A percentile compares a stretch with the other conserved stretches of the same genome.
Evolutionary conservation across 805 yeast species (phyloP).

Genomic region (Candida manassasensis): DNA sequence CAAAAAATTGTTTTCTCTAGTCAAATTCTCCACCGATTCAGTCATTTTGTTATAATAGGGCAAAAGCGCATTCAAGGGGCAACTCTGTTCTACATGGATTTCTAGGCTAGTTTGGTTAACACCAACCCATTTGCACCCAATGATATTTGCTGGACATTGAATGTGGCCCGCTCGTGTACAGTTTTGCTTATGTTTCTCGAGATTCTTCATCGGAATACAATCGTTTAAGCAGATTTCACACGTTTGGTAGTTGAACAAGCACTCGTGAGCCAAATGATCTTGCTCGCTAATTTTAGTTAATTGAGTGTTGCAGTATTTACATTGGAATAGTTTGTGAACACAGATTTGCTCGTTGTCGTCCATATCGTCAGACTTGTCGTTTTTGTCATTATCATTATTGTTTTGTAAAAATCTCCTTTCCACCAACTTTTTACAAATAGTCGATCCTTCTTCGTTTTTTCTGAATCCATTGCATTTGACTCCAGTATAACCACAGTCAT

Average conservation of each 20-base stretch:
- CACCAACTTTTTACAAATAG: slow-evolving; percentile 10
- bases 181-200: slow-evolving; percentile 37
- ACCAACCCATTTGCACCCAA: slow-evolving; percentile 49
- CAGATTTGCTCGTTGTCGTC: slow-evolving; percentile 19
- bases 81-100: slow-evolving; percentile 27
- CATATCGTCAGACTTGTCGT: background rate
- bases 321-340: slow-evolving; percentile 33
- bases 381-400: slow-evolving; percentile 6
- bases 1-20: slow-evolving; percentile 34
- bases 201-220: slow-evolving; percentile 32
- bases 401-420: slow-evolving; percentile 12
- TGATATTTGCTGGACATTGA: slow-evolving; percentile 43
- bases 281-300: slow-evolving; percentile 26
- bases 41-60: slow-evolving; percentile 22
- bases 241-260: slow-evolving; percentile 34
- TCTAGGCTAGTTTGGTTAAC: slow-evolving; percentile 32
- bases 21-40: slow-evolving; percentile 21
- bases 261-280: slow-evolving; percentile 34
- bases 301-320: slow-evolving; percentile 31
- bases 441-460: slow-evolving; percentile 2
- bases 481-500: slow-evolving; percentile 34
- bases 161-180: slow-evolving; percentile 38
- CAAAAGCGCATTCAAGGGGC: slow-evolving; percentile 26
- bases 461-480: slow-evolving; percentile 27
- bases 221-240: slow-evolving; percentile 43